Evolutionary conservation across 2,329 filamentous ascomycete genomes (phyloP), one percentile per base, ranked within the genome.

Genomic region (Aureobasidium sp.): DNA sequence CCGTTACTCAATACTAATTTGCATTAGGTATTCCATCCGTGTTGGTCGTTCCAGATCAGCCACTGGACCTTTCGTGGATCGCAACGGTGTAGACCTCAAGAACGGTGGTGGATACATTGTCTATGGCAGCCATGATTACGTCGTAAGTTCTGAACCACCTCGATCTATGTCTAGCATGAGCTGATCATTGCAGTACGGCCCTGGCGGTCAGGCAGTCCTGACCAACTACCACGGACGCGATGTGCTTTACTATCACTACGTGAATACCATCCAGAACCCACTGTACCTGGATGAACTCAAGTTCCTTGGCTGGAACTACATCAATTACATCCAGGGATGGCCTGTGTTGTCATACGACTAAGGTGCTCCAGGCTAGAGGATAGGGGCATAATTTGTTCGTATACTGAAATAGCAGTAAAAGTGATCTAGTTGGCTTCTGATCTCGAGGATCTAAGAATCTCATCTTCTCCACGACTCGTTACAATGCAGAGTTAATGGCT

Each of bases 181-280:
- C 41, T 44, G 5, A 44, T 8, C 9, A 15, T 11, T 5, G 11
- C 13, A 44, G 0, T 89, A 88, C 66, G 86, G 82, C 32, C 86
- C 86, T 16, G 86, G 86, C 63, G 85, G 85, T 41, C 85, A 88
- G 71, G 83, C 81, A 44, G 79, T 86, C 2, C 79, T 81, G 63
- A 74, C 75, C 1, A 83, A 86, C 62, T 72, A 75, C 0, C 66
- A 66, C 11, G 62, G 73, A 7, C 83, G 83, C 1, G 76, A 80
- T 5, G 77, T 87, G 13, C 73, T 87, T 21, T 62, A 62, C 37
- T 62, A 62, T 13, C 60, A 62, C 34, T 62, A 62, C 27, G 45
- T 62, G 25, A 37, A 62, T 29, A 62, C 52, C 9, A 39, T 39
- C 25, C 52, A 49, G 15, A 54, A 62, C 34, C 60, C 60, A 2